A percentile compares a stretch with the other conserved stretches of the same genome.
Evolutionary conservation across 139 green algal species (phyloP).

Genomic region (Chlorella sp.): DNA sequence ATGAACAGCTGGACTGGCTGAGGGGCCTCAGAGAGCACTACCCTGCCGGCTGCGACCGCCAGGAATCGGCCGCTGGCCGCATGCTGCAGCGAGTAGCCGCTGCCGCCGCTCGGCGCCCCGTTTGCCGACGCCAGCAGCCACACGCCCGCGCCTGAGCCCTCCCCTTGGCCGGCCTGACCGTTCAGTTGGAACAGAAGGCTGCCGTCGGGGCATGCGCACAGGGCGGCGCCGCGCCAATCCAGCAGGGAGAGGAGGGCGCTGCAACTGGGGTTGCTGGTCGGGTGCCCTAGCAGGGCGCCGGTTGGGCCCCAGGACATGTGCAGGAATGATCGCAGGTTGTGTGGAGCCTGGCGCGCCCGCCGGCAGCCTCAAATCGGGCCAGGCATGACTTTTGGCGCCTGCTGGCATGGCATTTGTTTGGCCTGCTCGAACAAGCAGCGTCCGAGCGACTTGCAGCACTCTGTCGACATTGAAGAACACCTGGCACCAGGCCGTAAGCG

Average conservation of each 20-base stretch:
- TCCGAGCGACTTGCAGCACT: too few species aligned
- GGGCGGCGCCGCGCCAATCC: neutral
- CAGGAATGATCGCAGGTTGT: too few species aligned
- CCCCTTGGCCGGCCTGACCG: too few species aligned
- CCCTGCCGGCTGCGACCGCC: neutral
- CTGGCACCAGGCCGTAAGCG: too few species aligned
- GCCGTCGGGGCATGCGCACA: neutral
- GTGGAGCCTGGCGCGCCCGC: too few species aligned
- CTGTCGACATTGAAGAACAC: too few species aligned
- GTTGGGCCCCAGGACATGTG: too few species aligned
- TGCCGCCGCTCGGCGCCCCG: neutral
- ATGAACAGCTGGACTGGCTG: conserved; percentile 3
- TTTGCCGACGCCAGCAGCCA: conserved; percentile 1
- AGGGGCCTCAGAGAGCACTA: neutral
- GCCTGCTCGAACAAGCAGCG: too few species aligned
- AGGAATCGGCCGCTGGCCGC: neutral
- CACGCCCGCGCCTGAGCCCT: neutral
- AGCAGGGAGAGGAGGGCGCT: neutral
- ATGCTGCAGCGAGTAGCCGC: neutral
- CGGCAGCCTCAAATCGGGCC: too few species aligned
- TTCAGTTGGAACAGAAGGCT: neutral
- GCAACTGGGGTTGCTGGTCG: neutral
- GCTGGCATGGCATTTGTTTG: too few species aligned
- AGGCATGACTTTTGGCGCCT: too few species aligned
- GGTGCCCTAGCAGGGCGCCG: neutral